phyloP scores from a whole-genome alignment of 2,329 filamentous ascomycete genomes.

The Microcyclospora pomicola region DNA sequence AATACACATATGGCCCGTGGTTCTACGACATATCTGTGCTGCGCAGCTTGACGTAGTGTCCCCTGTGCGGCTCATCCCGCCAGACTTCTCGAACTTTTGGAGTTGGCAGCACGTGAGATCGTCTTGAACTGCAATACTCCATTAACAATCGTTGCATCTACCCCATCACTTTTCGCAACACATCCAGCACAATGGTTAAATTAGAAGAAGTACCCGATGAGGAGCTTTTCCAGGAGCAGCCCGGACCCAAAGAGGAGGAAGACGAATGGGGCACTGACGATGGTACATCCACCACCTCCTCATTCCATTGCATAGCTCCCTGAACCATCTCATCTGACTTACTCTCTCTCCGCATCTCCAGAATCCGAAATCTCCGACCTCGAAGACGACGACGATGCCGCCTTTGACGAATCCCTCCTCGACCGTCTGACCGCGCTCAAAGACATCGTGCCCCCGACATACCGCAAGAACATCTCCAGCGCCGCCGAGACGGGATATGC shows the following conservation, averaged over 20 bases:
- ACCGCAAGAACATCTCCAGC: conserved; percentile 29
- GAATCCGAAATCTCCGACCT: conserved; percentile 63
- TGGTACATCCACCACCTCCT: conserved; percentile 42
- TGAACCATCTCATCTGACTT: background rate
- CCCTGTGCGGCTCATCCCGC: no score
- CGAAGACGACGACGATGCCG: conserved; percentile 46
- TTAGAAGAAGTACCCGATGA: conserved; percentile 95
- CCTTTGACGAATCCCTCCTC: conserved; percentile 30
- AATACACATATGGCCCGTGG: no score
- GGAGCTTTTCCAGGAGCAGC: conserved; percentile 65
- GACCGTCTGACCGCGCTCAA: conserved; percentile 31
- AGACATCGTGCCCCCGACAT: conserved; percentile 31
- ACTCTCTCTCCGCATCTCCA: conserved; percentile 22
- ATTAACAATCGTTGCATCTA: no score
- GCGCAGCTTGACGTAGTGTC: no score
- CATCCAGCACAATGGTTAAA: conserved; percentile 59
- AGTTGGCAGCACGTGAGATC: no score
- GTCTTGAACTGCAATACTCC: no score
- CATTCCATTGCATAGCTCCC: background rate
- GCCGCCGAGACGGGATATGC: conserved; percentile 38
- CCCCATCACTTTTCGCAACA: background rate
- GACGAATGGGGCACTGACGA: conserved; percentile 83
- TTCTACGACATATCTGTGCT: no score
- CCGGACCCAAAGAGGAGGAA: conserved; percentile 52
- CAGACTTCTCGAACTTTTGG: no score